Conservation (phyloP, 2,329 filamentous ascomycete species). For the Penicillium brasilianum region DNA sequence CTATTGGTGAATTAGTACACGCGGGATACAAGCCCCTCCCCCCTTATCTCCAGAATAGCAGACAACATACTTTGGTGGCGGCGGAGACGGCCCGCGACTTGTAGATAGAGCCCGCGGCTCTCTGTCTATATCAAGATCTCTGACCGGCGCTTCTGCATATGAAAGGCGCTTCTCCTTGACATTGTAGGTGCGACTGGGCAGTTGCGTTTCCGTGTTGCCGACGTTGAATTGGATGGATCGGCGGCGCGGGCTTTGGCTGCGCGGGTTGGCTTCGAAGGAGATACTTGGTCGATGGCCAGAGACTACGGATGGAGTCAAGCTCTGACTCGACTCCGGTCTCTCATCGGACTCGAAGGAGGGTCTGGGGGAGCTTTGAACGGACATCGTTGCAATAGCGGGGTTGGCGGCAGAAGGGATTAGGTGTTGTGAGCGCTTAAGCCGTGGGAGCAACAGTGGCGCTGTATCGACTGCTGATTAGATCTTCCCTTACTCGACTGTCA, state of each 20-base stretch:
- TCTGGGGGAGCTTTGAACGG: slow-evolving; percentile 26
- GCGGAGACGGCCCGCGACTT: slow-evolving; percentile 44
- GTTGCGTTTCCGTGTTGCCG: slow-evolving; percentile 34
- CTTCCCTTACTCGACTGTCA: not conserved
- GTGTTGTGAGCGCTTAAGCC: no score
- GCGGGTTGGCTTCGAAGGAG: slow-evolving; percentile 28
- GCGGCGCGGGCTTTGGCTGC: slow-evolving; percentile 35
- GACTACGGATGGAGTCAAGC: slow-evolving; percentile 18
- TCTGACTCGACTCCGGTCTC: slow-evolving; percentile 18
- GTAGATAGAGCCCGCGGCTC: slow-evolving; percentile 31
- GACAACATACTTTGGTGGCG: slow-evolving; percentile 47
- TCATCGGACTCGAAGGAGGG: slow-evolving; percentile 28
- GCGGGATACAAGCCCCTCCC: not conserved
- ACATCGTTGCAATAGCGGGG: slow-evolving; percentile 22
- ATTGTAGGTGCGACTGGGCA: slow-evolving; percentile 36
- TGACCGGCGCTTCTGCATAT: slow-evolving; percentile 24
- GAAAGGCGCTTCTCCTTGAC: slow-evolving; percentile 34
- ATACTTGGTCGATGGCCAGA: slow-evolving; percentile 30
- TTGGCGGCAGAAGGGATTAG: not conserved
- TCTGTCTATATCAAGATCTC: slow-evolving; percentile 30
- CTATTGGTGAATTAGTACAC: slow-evolving; percentile 41
- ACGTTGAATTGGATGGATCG: slow-evolving; percentile 49
- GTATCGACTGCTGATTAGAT: not conserved
- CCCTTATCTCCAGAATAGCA: not conserved
- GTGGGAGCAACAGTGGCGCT: not conserved